Evolutionary conservation across 208 protist genomes (phyloP).

Genomic region (Leishmania tarentolae): DNA sequence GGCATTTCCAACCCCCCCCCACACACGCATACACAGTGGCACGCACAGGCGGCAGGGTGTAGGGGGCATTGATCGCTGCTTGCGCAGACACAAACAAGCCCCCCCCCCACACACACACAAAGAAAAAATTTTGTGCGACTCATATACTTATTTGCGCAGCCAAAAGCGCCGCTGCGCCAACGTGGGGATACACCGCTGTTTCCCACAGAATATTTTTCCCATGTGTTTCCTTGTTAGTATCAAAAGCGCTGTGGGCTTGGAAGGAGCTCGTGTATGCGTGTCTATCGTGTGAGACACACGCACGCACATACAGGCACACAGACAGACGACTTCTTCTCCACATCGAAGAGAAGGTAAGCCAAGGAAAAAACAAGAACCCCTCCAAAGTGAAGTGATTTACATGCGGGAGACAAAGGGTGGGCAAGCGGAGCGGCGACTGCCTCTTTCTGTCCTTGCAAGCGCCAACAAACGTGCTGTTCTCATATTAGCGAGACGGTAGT

Average conservation of each 20-base stretch:
- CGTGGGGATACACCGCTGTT: not conserved
- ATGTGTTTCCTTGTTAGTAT: not conserved
- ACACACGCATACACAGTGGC: not conserved
- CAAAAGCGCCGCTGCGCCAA: not conserved
- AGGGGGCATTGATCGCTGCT: not conserved
- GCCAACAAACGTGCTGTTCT: not conserved
- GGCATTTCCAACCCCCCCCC: not conserved
- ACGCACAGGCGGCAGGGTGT: not conserved
- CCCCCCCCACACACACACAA: not conserved
- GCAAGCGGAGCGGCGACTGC: not conserved
- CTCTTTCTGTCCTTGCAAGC: not conserved
- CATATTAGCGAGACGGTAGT: not conserved
- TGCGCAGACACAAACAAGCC: not conserved
- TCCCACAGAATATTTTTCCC: not conserved
- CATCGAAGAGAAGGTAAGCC: not conserved
- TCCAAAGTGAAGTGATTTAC: not conserved
- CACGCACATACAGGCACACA: not conserved
- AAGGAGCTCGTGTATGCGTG: not conserved
- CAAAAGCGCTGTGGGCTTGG: not conserved
- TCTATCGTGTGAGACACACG: not conserved
- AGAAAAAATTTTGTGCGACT: not conserved
- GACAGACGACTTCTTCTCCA: conserved; percentile 8
- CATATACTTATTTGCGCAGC: not conserved
- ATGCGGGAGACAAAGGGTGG: not conserved
- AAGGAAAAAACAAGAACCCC: not conserved